These are phyloP conservation scores for Lactarius pseudohatsudake DNA, from an alignment of 768 basidiomycete genomes.

Conservation along the genomic window DNA sequence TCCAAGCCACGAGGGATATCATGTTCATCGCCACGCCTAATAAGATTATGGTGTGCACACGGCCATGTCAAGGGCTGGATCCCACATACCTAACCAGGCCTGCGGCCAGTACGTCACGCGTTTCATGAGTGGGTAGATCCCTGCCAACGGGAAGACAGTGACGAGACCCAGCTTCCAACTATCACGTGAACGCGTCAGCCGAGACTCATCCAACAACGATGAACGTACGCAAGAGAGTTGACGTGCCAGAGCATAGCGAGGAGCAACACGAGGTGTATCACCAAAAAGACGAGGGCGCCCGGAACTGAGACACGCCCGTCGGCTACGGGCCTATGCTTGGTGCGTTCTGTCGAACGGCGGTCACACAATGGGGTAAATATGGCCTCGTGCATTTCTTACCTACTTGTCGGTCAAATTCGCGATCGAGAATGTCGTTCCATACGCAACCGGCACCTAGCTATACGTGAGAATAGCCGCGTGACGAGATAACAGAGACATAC, in stretches of 20 bases:
- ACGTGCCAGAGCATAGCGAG: conserved; percentile 21
- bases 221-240: conserved; percentile 25
- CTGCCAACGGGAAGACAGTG: conserved; percentile 30
- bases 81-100: conserved; percentile 33
- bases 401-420: conserved; percentile 26
- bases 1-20: conserved; percentile 28
- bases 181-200: background rate
- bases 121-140: conserved; percentile 36
- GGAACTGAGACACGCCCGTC: conserved; percentile 27
- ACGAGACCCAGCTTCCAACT: conserved; percentile 31
- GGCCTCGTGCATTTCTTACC: conserved; percentile 12
- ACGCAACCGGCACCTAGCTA: conserved; percentile 19
- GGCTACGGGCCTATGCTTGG: conserved; percentile 29
- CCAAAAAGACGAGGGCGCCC: conserved; percentile 27
- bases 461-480: background rate
- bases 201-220: background rate
- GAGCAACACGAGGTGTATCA: conserved; percentile 20
- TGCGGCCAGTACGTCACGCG: conserved; percentile 36
- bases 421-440: conserved; percentile 26
- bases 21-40: conserved; percentile 30
- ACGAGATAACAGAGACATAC: background rate
- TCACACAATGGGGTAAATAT: background rate
- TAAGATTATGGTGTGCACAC: background rate
- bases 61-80: background rate
- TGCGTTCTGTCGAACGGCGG: conserved; percentile 23